Evolutionary conservation across 2,329 filamentous ascomycete genomes (phyloP).

Genomic region (Escovopsis sp.): DNA sequence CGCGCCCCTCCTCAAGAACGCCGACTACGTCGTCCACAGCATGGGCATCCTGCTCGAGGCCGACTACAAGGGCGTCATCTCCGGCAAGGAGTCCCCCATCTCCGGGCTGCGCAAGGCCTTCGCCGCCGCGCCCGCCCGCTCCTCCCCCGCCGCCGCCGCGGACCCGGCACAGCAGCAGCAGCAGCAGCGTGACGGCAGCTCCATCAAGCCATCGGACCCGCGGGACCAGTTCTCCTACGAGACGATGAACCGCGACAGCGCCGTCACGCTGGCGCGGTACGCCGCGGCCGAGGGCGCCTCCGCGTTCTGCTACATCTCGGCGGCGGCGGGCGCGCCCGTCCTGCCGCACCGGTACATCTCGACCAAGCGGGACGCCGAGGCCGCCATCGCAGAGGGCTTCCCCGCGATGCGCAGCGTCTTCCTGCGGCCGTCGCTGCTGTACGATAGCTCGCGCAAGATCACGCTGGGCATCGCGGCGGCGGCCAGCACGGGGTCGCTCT

Average conservation of each 20-base stretch:
- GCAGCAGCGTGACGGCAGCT: conserved; percentile 28
- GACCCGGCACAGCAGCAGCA: no score
- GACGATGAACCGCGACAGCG: conserved; percentile 87
- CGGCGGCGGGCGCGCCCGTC: conserved; percentile 70
- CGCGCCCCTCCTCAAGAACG: conserved; percentile 55
- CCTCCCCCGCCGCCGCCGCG: conserved; percentile 52
- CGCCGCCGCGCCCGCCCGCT: conserved; percentile 45
- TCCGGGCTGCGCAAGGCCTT: conserved; percentile 68
- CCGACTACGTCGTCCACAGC: conserved; percentile 79
- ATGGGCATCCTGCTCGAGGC: conserved; percentile 95
- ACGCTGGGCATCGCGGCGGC: conserved; percentile 75
- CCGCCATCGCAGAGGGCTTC: conserved; percentile 55
- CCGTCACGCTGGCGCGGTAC: conserved; percentile 69
- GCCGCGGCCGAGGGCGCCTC: conserved; percentile 48
- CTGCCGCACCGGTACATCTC: conserved; percentile 74
- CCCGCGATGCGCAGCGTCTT: conserved; percentile 68
- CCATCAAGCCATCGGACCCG: conserved; percentile 49
- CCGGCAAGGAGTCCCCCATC: conserved; percentile 70
- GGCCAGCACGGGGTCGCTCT: conserved; percentile 56
- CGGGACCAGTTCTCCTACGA: conserved; percentile 84
- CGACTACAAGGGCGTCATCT: conserved; percentile 89
- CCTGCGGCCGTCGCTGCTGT: conserved; percentile 75
- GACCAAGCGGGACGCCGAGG: conserved; percentile 86
- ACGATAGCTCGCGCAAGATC: conserved; percentile 65
- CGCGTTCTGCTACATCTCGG: conserved; percentile 78